Evolutionary conservation across 2,329 filamentous ascomycete species (phyloP), one percentile per base, ranked within the genome.

Genomic region (Dothistroma septosporum): DNA sequence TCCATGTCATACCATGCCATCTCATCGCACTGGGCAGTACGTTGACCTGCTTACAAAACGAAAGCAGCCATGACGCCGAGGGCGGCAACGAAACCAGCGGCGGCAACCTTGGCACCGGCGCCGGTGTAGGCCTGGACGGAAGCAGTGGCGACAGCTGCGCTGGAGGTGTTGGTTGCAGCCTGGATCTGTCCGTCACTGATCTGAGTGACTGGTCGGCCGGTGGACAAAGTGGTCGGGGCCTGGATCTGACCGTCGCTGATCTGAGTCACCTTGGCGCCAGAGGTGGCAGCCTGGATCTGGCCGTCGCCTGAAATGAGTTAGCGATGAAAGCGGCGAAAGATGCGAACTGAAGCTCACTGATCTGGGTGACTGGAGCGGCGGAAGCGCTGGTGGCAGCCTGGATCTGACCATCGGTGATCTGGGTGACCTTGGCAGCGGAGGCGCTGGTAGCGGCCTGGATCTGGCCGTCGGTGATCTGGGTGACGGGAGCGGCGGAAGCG

Each of bases 391-490:
- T 57, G 10, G 58, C 14, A 22, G 58, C 58, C 53, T 60, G 60
- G 16, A 31, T 31, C 46, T 55, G 50, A 62, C 59, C 70, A 58
- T 72, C 71, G 44, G 59, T 50, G 61, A 71, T 69, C 67, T 72
- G 67, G 8, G 69, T 65, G 49, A 37, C 37, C 56, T 73, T 69
- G n/a, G 60, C 59, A 50, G 71, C 63, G 44, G 68, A 50, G 9
- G 59, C 58, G 5, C 56, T 33, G 49, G 63, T 59, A 0, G 62
- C 35, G 16, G 64, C 65, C 28, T 56, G 53, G 64, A 81, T 73
- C 69, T 83, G 80, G 32, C 70, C 70, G 47, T 72, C 70, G 24
- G 61, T 57, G 53, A 69, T 68, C 57, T 73, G 69, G 19, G 60
- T 61, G 50, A 72, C 63, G 24, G 67, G 55, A 66, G 53, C 64